Conservation (phyloP, 495 filamentous ascomycete species). For the Echria macrotheca region DNA sequence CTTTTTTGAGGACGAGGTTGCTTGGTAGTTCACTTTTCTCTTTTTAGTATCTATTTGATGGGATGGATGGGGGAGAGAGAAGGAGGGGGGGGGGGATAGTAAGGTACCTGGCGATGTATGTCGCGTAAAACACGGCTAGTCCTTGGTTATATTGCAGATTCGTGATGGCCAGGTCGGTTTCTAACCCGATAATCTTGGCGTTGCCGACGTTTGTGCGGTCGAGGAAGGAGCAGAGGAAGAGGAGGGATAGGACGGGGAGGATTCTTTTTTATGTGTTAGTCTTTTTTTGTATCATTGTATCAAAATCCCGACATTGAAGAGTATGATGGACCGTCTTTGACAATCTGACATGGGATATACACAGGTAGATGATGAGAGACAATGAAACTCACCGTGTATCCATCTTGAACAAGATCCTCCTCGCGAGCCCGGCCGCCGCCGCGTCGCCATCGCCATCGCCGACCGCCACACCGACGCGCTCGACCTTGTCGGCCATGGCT, state of each 20-base stretch:
- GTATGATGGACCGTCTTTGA: neutral
- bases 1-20: conserved; percentile 76
- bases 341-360: neutral
- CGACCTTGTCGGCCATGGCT: conserved; percentile 4
- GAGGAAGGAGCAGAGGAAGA: conserved; percentile 59
- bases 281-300: no score
- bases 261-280: conserved; percentile 27
- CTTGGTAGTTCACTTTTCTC: conserved; percentile 65
- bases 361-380: conserved; percentile 13
- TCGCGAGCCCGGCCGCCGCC: conserved; percentile 8
- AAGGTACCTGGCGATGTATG: conserved; percentile 45
- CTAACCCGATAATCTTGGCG: conserved; percentile 69
- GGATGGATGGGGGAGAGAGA: neutral
- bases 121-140: conserved; percentile 50
- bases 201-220: conserved; percentile 81
- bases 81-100: no score
- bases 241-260: conserved; percentile 43
- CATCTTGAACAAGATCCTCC: conserved; percentile 21
- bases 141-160: conserved; percentile 65
- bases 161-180: conserved; percentile 58
- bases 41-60: neutral
- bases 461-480: neutral
- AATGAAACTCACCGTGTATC: conserved; percentile 18
- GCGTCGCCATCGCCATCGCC: no score
- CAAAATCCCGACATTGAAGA: no score